Evolutionary conservation across 345 rosid species (phyloP).

Genomic region (Mercurialis annua): DNA sequence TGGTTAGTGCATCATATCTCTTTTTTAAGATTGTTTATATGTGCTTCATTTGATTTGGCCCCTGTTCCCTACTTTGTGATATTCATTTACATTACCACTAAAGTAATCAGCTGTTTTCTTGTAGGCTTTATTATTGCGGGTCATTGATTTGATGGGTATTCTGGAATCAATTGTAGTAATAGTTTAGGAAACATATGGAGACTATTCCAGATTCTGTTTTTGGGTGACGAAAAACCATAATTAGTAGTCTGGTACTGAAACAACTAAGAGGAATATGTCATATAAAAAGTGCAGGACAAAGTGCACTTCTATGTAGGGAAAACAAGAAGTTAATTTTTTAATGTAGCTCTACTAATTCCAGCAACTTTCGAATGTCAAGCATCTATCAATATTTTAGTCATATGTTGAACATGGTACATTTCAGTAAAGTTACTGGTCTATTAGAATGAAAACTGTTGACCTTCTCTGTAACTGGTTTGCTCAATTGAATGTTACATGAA

Average conservation of each 20-base stretch:
- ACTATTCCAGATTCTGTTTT: background rate
- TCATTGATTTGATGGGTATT: background rate
- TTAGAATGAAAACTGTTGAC: background rate
- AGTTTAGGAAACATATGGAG: background rate
- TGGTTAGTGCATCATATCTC: slow-evolving; percentile 46
- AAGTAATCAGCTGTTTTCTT: background rate
- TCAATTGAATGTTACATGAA: background rate
- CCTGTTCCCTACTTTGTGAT: background rate
- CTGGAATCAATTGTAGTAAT: background rate
- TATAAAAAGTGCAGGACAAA: background rate
- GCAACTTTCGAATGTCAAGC: background rate
- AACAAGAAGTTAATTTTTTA: background rate
- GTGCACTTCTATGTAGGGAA: background rate
- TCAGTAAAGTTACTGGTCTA: background rate
- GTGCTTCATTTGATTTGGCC: background rate
- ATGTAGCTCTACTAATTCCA: background rate
- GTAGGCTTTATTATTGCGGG: background rate
- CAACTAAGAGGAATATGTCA: background rate
- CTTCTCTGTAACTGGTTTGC: background rate
- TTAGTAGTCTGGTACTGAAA: background rate
- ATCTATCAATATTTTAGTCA: background rate
- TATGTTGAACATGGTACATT: background rate
- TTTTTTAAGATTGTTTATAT: background rate
- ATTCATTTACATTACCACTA: background rate
- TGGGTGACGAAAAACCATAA: background rate